Percentiles rank a stretch among this genome's conserved stretches.
Conservation (phyloP, 2,329 filamentous ascomycete species). For the Trichoderma oligosporum region DNA sequence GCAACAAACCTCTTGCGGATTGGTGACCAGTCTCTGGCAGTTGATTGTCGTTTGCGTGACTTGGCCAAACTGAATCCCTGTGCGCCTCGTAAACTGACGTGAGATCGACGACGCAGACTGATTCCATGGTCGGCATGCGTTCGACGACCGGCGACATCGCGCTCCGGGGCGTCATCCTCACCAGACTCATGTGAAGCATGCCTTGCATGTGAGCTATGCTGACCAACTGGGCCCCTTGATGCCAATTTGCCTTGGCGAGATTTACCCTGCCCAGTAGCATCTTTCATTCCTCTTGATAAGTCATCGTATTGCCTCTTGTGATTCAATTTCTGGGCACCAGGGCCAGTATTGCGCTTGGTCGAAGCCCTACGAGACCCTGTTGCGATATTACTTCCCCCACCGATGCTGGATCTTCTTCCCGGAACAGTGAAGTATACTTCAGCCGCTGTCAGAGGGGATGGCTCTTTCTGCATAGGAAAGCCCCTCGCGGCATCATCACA, state of each 20-base stretch:
- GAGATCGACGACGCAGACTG: conserved; percentile 48
- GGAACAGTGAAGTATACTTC: conserved; percentile 18
- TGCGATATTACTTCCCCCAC: neutral
- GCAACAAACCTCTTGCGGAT: conserved; percentile 66
- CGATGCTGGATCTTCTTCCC: conserved; percentile 21
- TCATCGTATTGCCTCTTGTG: conserved; percentile 12
- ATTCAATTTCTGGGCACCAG: conserved; percentile 6
- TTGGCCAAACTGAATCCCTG: conserved; percentile 50
- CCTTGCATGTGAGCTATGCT: conserved; percentile 9
- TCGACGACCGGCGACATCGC: conserved; percentile 26
- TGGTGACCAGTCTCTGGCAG: conserved; percentile 69
- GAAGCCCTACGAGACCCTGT: neutral
- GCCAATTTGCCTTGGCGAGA: conserved; percentile 16
- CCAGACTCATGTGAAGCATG: conserved; percentile 21
- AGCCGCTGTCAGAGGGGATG: neutral
- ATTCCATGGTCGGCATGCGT: conserved; percentile 34
- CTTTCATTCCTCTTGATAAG: conserved; percentile 1
- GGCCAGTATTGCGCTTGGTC: neutral
- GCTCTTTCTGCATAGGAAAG: neutral
- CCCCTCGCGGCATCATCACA: conserved; percentile 5
- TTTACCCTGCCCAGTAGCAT: conserved; percentile 1
- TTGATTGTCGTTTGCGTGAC: conserved; percentile 58
- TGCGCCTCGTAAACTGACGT: conserved; percentile 50
- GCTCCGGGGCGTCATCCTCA: conserved; percentile 27
- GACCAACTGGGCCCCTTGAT: neutral